Conservation (phyloP, 1,284 basidiomycete genomes). For the Phellinidium pouzarii region DNA sequence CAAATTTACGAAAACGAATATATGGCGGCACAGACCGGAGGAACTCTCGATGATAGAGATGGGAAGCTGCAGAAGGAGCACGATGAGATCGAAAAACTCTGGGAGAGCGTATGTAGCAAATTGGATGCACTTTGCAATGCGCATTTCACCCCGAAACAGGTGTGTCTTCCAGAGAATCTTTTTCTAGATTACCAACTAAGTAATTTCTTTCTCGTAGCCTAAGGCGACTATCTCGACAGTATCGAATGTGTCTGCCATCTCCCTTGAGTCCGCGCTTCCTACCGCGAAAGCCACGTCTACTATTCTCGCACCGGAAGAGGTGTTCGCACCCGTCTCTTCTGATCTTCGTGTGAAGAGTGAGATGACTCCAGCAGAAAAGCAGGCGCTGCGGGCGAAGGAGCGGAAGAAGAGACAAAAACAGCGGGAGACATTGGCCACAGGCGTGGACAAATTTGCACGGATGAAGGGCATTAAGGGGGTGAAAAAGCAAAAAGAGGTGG, state of each 20-base stretch:
- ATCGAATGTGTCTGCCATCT: slow-evolving; percentile 79
- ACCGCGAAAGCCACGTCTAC: slow-evolving; percentile 69
- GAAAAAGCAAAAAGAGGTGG: slow-evolving; percentile 79
- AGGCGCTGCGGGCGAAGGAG: slow-evolving; percentile 60
- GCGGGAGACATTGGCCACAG: slow-evolving; percentile 62
- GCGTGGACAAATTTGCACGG: slow-evolving; percentile 59
- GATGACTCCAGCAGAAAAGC: slow-evolving; percentile 83
- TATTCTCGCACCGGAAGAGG: slow-evolving; percentile 92
- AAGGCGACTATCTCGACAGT: slow-evolving; percentile 87
- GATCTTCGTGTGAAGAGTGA: slow-evolving; percentile 67
- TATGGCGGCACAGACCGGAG: slow-evolving; percentile 55
- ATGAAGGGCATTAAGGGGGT: slow-evolving; percentile 36
- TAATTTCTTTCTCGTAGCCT: slow-evolving; percentile 45
- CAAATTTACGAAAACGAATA: slow-evolving; percentile 97
- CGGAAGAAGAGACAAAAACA: slow-evolving; percentile 72
- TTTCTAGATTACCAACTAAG: not conserved
- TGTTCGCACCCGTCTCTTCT: slow-evolving; percentile 58
- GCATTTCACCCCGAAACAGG: slow-evolving; percentile 93
- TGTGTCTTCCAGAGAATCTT: slow-evolving; percentile 34
- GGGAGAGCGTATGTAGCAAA: slow-evolving; percentile 85
- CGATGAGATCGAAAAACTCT: slow-evolving; percentile 74
- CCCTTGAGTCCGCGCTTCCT: slow-evolving; percentile 87
- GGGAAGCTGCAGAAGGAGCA: slow-evolving; percentile 88
- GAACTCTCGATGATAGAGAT: slow-evolving; percentile 71
- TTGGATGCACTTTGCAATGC: slow-evolving; percentile 93